Evolutionary conservation across 495 filamentous ascomycete species (phyloP), one percentile per base, ranked within the genome.

Genomic region (Tirmania nivea): DNA sequence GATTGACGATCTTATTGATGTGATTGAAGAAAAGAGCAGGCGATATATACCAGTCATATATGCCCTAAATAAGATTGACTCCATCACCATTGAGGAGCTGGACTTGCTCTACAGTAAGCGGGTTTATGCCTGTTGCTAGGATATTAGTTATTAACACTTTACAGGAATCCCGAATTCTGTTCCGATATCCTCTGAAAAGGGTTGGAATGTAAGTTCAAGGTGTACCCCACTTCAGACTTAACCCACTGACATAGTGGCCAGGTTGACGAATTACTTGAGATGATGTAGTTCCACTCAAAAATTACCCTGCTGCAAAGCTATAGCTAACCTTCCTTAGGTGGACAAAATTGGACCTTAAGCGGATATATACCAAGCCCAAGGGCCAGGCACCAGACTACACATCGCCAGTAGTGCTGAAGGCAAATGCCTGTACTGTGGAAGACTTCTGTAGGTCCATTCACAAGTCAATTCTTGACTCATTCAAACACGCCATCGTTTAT

Each of bases 361-460:
- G 90, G 61, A 81, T 97, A 52, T 97, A 97, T 74, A 97, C 90
- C 52, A 97, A 97, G 70, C 90, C 90, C 58, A 96, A 96, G 71
- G 89, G 89, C 54, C 86, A 81, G 69, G 71, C 84, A 65, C 90
- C 90, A 39, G 92, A 97, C 69, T 97, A 96, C 69, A 79, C 76
- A 55, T 72, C 82, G 49, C 90, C 90, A 51, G 90, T 97, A 48
- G 90, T 97, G 60, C 75, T 97, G 52, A 77, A 81, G 61, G 75
- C 81, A 54, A 78, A 70, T 17, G 81, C 76, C 59, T 89, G 85
- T 69, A 94, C 85, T 14, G 80, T 97, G 47, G 90, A 97, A 64
- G 92, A 96, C 64, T 97, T 97, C 68, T 97, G 90, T 69, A 92
- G 94, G 69, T 73, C 85, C 56, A 97, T 97, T 68, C 90, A 97